A percentile compares a stretch with the other conserved stretches of the same genome.
These are phyloP conservation scores for Russula sp. DNA, from an alignment of 768 basidiomycete species.

Conservation along the genomic window DNA sequence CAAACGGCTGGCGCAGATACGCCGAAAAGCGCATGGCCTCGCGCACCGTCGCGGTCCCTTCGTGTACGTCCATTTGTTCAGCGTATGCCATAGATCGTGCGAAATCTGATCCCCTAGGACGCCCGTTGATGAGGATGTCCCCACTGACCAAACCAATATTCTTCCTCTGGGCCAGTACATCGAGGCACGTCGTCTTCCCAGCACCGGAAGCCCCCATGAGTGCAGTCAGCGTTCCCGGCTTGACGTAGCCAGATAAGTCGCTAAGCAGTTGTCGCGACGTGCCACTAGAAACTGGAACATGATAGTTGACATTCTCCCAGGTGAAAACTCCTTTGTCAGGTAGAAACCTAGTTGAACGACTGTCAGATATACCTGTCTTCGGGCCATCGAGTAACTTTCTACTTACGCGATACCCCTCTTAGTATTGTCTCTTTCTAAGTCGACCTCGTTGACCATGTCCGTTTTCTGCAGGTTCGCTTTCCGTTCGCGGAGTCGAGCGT, in stretches of 20 bases:
- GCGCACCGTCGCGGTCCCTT: conserved; percentile 74
- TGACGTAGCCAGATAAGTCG: conserved; percentile 74
- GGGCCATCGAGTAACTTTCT: background rate
- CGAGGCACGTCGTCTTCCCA: conserved; percentile 66
- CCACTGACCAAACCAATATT: conserved; percentile 63
- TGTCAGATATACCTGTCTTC: background rate
- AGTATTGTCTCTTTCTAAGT: background rate
- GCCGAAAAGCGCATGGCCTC: conserved; percentile 85
- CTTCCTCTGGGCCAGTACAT: conserved; percentile 68
- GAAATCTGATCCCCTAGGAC: conserved; percentile 51
- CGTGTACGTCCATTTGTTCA: conserved; percentile 81
- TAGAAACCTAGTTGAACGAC: background rate
- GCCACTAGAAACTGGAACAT: conserved; percentile 62
- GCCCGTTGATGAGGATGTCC: conserved; percentile 59
- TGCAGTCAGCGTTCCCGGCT: conserved; percentile 83
- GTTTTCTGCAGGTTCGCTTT: conserved; percentile 37
- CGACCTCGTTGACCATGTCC: conserved; percentile 5
- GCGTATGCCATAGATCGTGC: conserved; percentile 25
- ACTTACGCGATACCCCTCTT: conserved; percentile 5
- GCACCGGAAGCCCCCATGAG: conserved; percentile 86
- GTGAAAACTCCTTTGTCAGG: conserved; percentile 55
- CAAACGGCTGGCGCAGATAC: conserved; percentile 70
- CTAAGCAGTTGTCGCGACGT: conserved; percentile 56
- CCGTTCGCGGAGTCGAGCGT: conserved; percentile 46
- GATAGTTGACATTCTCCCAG: conserved; percentile 75